Evolutionary conservation across 1,284 basidiomycete genomes (phyloP).

Genomic region (Ustilago vetiveriae): DNA sequence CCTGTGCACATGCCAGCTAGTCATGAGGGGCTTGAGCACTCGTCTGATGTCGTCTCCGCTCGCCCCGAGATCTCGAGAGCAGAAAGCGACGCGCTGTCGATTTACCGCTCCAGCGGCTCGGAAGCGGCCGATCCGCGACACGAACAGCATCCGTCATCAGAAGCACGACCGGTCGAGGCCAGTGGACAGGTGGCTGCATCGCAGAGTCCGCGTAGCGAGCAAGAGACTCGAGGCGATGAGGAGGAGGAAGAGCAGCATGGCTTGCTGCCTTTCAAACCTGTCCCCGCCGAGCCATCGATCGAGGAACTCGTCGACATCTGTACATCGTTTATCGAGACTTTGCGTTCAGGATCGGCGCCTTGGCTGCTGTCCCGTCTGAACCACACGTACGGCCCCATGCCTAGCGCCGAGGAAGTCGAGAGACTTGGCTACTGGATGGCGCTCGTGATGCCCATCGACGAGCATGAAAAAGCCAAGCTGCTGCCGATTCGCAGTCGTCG

Average conservation of each 20-base stretch:
- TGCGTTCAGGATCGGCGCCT: conserved; percentile 83
- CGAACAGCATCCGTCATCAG: neutral
- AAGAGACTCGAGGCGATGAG: neutral
- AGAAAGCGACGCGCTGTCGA: conserved; percentile 32
- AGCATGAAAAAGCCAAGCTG: conserved; percentile 90
- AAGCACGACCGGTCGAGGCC: neutral
- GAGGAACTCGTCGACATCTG: conserved; percentile 80
- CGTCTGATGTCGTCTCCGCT: neutral
- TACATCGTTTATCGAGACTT: conserved; percentile 79
- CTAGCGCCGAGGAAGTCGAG: conserved; percentile 51
- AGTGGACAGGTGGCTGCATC: conserved; percentile 2
- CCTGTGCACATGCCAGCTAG: conserved; percentile 5
- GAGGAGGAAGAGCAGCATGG: conserved; percentile 18
- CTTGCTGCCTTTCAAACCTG: conserved; percentile 34
- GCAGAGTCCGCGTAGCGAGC: neutral
- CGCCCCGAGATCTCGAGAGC: conserved; percentile 20
- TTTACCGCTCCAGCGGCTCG: conserved; percentile 16
- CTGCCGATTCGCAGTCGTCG: conserved; percentile 85
- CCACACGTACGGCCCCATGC: conserved; percentile 66
- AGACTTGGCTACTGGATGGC: conserved; percentile 77
- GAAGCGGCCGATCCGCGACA: neutral
- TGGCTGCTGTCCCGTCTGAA: conserved; percentile 89
- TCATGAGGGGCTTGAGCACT: neutral
- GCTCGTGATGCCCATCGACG: conserved; percentile 89
- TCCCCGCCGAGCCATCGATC: conserved; percentile 70